Conservation (phyloP, 1,284 basidiomycete genomes). For the Rhodotorula sp. region DNA sequence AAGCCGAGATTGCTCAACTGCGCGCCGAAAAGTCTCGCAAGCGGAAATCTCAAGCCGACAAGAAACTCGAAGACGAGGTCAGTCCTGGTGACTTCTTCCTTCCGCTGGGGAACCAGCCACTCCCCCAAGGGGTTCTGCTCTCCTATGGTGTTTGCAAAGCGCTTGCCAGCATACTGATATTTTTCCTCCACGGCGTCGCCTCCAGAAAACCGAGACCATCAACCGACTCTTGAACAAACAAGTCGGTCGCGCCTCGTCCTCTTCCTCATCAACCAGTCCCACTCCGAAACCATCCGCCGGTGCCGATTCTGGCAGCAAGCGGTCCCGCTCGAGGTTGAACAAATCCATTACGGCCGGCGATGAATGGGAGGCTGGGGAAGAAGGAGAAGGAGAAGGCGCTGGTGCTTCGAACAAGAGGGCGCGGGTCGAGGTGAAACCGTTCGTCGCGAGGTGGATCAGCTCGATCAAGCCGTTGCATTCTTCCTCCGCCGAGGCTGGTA, state of each 20-base stretch:
- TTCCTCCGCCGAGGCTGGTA: background rate
- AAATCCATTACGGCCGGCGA: constrained; percentile 11
- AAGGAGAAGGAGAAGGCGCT: background rate
- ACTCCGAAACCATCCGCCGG: background rate
- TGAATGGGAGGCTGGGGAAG: background rate
- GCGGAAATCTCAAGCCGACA: constrained; percentile 36
- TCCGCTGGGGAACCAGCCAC: no score
- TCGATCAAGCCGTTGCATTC: constrained; percentile 13
- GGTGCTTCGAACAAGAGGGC: background rate
- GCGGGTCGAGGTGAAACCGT: constrained; percentile 7
- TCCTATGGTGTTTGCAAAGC: no score
- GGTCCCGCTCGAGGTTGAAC: constrained; percentile 19
- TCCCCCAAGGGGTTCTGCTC: no score
- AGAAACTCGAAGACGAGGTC: constrained; percentile 41
- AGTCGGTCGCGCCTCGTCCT: constrained; percentile 26
- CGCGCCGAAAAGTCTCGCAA: constrained; percentile 32
- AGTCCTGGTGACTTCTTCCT: background rate
- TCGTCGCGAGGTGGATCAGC: constrained; percentile 24
- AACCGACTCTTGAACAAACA: constrained; percentile 41
- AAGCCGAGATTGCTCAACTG: constrained; percentile 30
- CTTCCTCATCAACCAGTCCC: background rate
- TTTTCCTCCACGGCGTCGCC: no score
- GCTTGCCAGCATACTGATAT: no score
- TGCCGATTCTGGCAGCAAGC: background rate
- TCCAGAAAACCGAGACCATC: constrained; percentile 41